These are phyloP conservation scores for Melaleuca quinquenervia DNA, from an alignment of 345 rosid species.

Conservation along the genomic window DNA sequence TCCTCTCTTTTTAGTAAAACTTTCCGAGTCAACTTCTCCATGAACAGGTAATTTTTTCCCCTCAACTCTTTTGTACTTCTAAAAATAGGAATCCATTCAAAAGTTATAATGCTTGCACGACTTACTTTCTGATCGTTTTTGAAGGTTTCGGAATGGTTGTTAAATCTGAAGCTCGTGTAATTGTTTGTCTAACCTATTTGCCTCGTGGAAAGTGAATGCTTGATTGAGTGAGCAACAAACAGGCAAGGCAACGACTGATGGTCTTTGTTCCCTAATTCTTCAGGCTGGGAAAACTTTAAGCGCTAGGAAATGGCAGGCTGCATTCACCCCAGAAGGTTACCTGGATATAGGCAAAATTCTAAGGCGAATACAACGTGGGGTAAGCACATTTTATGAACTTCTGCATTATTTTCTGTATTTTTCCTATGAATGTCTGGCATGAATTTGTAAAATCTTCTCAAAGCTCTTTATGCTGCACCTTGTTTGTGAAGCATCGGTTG, in stretches of 20 bases:
- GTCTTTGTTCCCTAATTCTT: neutral
- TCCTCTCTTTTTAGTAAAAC: neutral
- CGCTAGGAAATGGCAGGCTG: conserved; percentile 89
- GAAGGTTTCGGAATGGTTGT: neutral
- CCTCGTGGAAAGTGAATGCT: neutral
- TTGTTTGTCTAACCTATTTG: neutral
- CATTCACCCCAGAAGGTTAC: conserved; percentile 57
- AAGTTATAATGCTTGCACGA: neutral
- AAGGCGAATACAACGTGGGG: conserved; percentile 80
- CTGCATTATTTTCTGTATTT: neutral
- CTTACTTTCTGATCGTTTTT: neutral
- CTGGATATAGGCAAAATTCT: conserved; percentile 83
- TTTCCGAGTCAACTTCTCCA: neutral
- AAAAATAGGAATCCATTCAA: neutral
- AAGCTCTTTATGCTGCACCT: neutral
- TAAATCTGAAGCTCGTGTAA: neutral
- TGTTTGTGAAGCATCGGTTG: neutral
- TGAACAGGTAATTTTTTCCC: neutral
- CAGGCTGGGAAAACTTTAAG: conserved; percentile 98
- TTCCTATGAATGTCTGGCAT: neutral
- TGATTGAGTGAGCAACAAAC: neutral
- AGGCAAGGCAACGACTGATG: neutral
- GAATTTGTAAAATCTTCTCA: neutral
- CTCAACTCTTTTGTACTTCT: neutral
- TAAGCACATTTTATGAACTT: conserved; percentile 11